Base-by-base conservation (phyloP, 1,284 basidiomycete genomes). In the Veloporphyrellus conicus region DNA sequence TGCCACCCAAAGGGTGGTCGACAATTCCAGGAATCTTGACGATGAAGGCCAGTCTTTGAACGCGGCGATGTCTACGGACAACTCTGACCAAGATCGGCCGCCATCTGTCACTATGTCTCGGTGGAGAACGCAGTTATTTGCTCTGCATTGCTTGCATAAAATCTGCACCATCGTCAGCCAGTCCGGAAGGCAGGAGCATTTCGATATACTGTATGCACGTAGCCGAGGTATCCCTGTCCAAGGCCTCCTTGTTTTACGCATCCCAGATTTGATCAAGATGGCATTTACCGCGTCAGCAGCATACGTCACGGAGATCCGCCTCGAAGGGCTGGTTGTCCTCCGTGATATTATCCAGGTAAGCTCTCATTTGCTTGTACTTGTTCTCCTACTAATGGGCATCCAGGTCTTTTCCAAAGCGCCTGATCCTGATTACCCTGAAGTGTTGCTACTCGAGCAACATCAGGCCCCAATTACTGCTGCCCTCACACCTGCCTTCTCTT, bases 401-500 rank as follows among this genome's bases (percentile, higher is more conserved):
- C 45, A 94, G 89, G 81, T 84, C 45, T 99, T 98, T 68, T 81
- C 90, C 4, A 70, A 76, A 20, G 82, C 91, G 3, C 90, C 90
- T 1, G 96, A 99, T 69, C 90, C 93, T 1, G 93, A 94, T 51
- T 98, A 93, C 60, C 87, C 91, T 37, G 90, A 92, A 53, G 82
- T 91, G 0, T 73, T 94, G 4, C 73, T 99, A 2, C 77, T 99
- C n/a, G 95, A 99, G 64, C 96, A 99, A 66, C 90, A 97, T 67
- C 95, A 99, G 70, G 96, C 96, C 0, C 95, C 96, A 0, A 96
- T 99, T 50, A 95, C 95, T 1, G 93, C 96, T 3, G 96, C 96
- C 0, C 76, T 99, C n/a, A 99, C 94, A 0, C 95, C 96, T 0
- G 94, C 95, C 0, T 99, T 99, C 62, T 90, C 90, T 4, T 76